Base-by-base conservation (phyloP, 176 grass and related monocot species). In the Urochloa ruziziensis region DNA sequence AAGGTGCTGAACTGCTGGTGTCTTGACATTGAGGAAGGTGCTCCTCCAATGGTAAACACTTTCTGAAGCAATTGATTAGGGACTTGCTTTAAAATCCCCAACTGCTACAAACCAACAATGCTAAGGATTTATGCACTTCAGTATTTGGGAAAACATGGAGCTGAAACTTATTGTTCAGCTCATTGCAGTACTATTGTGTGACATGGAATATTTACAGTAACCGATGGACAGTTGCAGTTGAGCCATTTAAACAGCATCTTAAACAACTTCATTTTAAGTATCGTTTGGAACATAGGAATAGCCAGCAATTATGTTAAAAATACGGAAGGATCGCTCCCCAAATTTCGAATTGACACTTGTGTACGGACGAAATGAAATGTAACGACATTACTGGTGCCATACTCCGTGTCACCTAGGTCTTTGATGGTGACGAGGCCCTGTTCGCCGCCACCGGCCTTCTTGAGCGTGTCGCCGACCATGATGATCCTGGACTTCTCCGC, bases 401-500 rank as follows among this genome's bases (percentile, higher is more conserved):
- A 98, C 96, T 93, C 84, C 86, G 85, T 89, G 86, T 98, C 91
- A 62, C 75, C 85, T 67, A 98, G 85, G 82, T 95, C 87, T 33
- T 85, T 92, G 69, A 98, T 98, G 65, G 75, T 62, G 37, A 91
- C 39, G 62, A 98, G 89, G 18, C 75, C 82, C 52, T 30, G 25
- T 8, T 18, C 82, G 0, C 14, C 61, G 40, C 17, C 78, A 67
- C 85, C 89, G 7, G 93, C 91, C 67, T 93, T 94, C 84, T 91
- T 98, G 19, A 98, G 75, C 21, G 89, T 89, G 70, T 98, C 96
- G 7, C 96, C 93, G 6, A 95, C 93, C 96, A 98, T 95, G 75
- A 98, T 90, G 47, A 98, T 98, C 78, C 91, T 87, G 1, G 93
- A 88, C 70, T 95, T 98, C 77, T 98, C 96, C 0, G 96, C 96